phyloP scores from a whole-genome alignment of 1,139 yeast species.

The Nakaseomyces sp. region DNA sequence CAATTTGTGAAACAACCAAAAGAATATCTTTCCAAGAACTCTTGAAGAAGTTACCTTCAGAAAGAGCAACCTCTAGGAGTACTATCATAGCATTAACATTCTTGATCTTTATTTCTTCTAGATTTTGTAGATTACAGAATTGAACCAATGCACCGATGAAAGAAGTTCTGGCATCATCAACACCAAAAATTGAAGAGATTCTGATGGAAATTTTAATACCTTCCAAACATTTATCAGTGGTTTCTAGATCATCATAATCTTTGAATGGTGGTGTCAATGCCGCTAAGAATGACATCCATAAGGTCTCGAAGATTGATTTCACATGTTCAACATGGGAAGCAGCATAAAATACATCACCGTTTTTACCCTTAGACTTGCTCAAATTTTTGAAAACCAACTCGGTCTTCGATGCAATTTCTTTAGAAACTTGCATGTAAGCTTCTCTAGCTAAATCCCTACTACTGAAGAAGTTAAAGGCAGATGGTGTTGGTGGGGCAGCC shows the following conservation, averaged over 20 bases:
- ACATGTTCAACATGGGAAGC: constrained; percentile 87
- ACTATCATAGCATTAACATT: constrained; percentile 73
- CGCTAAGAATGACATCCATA: constrained; percentile 96
- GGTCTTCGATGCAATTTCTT: constrained; percentile 82
- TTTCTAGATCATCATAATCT: constrained; percentile 73
- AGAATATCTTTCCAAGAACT: constrained; percentile 80
- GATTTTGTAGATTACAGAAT: constrained; percentile 71
- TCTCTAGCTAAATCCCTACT: constrained; percentile 71
- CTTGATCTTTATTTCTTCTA: constrained; percentile 69
- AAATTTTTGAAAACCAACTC: constrained; percentile 72
- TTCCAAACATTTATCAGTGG: constrained; percentile 65
- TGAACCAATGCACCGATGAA: constrained; percentile 86
- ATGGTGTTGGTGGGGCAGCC: constrained; percentile 33
- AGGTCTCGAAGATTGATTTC: constrained; percentile 81
- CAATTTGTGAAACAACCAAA: constrained; percentile 79
- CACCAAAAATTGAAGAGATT: constrained; percentile 75
- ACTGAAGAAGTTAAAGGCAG: constrained; percentile 59
- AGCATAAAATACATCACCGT: constrained; percentile 34
- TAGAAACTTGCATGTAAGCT: constrained; percentile 86
- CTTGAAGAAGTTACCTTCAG: constrained; percentile 65
- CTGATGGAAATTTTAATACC: constrained; percentile 78
- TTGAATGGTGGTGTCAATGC: constrained; percentile 91
- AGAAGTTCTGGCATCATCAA: constrained; percentile 79
- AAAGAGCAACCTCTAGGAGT: constrained; percentile 65
- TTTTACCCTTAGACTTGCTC: constrained; percentile 39